Percentiles rank a stretch among this genome's conserved stretches.
Conservation (phyloP, 306 rosid genomes). For the Rosa multiflora region DNA sequence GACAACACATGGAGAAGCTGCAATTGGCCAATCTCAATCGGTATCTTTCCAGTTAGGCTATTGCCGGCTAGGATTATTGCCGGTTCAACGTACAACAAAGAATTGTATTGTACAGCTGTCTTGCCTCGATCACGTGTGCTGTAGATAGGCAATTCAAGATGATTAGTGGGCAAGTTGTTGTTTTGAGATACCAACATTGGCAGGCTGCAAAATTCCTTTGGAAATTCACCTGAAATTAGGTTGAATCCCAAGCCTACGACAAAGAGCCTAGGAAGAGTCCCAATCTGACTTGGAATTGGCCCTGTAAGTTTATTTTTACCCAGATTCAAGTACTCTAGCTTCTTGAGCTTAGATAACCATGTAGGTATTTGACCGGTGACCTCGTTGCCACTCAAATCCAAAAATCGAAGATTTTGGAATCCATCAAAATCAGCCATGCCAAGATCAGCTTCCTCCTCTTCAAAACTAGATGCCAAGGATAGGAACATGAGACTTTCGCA, state of each 20-base stretch:
- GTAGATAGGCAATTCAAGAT: conserved; percentile 4
- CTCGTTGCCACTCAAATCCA: too few species aligned
- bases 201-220: conserved; percentile 2
- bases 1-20: background rate
- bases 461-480: too few species aligned
- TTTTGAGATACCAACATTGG: background rate
- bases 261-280: background rate
- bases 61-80: background rate
- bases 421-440: too few species aligned
- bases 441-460: too few species aligned
- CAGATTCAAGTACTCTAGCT: background rate
- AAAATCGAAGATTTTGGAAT: too few species aligned
- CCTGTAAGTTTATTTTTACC: background rate
- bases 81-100: background rate
- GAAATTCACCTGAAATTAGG: background rate
- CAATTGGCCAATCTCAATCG: background rate
- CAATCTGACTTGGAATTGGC: background rate
- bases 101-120: background rate
- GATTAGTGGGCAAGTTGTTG: too few species aligned
- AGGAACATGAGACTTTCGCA: too few species aligned
- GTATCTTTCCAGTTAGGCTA: background rate
- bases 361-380: too few species aligned
- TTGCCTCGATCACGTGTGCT: too few species aligned
- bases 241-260: background rate
- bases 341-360: too few species aligned